phyloP scores from a whole-genome alignment of 768 basidiomycete genomes.

The Suillus occidentalis region DNA sequence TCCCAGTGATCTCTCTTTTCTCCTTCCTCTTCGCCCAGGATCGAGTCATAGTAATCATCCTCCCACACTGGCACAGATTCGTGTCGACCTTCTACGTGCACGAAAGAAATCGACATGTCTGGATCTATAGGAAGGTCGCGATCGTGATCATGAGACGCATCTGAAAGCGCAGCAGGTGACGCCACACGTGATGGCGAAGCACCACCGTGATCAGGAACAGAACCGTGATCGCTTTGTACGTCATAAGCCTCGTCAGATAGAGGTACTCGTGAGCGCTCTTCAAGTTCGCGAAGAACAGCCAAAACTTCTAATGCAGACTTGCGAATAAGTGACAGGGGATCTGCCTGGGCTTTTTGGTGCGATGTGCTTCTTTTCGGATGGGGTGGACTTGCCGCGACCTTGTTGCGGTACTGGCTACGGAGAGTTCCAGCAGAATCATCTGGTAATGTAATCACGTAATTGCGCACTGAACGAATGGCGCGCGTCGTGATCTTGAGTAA shows the following conservation, averaged over 20 bases:
- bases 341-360: conserved; percentile 39
- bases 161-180: conserved; percentile 45
- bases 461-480: conserved; percentile 79
- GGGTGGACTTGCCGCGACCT: conserved; percentile 35
- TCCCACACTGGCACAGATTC: conserved; percentile 81
- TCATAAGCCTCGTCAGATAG: conserved; percentile 83
- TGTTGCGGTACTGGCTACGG: conserved; percentile 59
- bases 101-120: conserved; percentile 65
- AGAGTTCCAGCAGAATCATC: conserved; percentile 64
- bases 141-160: conserved; percentile 32
- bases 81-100: conserved; percentile 65
- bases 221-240: conserved; percentile 68
- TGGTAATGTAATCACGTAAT: conserved; percentile 80
- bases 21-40: conserved; percentile 46
- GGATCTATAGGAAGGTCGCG: conserved; percentile 41
- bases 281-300: conserved; percentile 72
- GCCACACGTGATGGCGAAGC: conserved; percentile 40
- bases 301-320: conserved; percentile 84
- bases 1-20: conserved; percentile 79
- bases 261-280: conserved; percentile 75
- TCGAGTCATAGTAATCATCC: conserved; percentile 47
- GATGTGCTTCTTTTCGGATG: conserved; percentile 36
- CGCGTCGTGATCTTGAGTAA: conserved; percentile 78
- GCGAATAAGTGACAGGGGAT: conserved; percentile 70
- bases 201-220: conserved; percentile 33